Conservation (phyloP, 257 asterid species). For the Nicotiana benthamiana region DNA sequence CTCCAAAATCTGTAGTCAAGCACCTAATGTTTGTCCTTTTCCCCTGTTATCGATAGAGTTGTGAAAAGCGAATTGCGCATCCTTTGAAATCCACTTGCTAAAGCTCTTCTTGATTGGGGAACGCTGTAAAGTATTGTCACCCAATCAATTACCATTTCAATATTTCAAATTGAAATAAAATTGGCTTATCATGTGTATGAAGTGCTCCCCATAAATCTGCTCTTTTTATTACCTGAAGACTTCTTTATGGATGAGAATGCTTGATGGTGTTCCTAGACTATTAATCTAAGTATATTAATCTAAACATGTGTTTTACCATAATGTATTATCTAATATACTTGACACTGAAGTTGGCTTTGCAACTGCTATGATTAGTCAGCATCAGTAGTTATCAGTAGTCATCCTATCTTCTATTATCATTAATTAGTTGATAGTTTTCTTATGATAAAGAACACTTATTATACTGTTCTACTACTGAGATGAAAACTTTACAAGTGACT, state of each 20-base stretch:
- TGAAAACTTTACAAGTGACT: slow-evolving; percentile 10
- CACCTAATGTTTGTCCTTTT: background rate
- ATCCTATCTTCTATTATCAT: background rate
- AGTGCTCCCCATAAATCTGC: background rate
- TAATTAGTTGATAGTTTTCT: background rate
- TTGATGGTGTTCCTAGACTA: background rate
- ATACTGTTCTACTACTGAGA: background rate
- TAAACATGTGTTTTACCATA: background rate
- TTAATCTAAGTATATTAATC: background rate
- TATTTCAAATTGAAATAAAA: background rate
- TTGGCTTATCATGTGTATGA: background rate
- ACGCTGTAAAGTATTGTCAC: background rate
- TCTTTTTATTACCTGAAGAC: background rate
- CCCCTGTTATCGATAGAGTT: background rate
- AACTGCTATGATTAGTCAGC: background rate
- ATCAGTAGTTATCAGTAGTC: background rate
- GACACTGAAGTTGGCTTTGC: background rate
- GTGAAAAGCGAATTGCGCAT: background rate
- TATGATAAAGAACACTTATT: background rate
- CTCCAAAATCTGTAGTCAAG: background rate
- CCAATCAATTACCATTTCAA: background rate
- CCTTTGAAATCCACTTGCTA: background rate
- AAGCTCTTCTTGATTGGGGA: background rate
- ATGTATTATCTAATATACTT: background rate
- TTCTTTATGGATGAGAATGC: background rate